These are phyloP conservation scores for Mycena vulgaris DNA, from an alignment of 768 basidiomycete species.

Conservation along the genomic window DNA sequence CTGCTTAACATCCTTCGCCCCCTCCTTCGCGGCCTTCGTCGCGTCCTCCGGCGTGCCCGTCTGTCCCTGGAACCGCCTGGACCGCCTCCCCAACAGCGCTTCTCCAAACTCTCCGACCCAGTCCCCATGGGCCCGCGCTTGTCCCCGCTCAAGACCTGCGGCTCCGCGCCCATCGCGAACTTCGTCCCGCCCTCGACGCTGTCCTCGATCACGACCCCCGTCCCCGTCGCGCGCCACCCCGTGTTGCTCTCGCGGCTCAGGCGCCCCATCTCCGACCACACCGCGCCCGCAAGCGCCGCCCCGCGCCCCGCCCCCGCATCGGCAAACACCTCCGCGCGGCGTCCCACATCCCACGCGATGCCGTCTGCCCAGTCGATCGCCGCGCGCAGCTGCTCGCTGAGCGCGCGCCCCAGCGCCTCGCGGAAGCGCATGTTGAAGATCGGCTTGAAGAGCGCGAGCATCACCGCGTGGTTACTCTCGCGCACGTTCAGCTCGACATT, in stretches of 20 bases:
- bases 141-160: conserved; percentile 78
- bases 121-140: conserved; percentile 79
- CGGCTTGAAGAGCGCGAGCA: conserved; percentile 76
- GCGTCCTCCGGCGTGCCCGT: conserved; percentile 29
- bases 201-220: conserved; percentile 73
- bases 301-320: conserved; percentile 72
- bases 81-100: conserved; percentile 51
- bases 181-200: conserved; percentile 43
- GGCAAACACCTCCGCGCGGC: conserved; percentile 73
- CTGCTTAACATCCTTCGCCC: conserved; percentile 37
- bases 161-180: conserved; percentile 81
- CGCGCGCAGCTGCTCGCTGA: conserved; percentile 69
- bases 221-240: conserved; percentile 70
- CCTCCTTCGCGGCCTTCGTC: conserved; percentile 38
- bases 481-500: conserved; percentile 69
- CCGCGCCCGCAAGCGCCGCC: conserved; percentile 66
- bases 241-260: conserved; percentile 57
- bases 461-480: conserved; percentile 75
- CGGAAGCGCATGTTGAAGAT: conserved; percentile 70
- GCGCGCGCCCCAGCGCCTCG: conserved; percentile 71
- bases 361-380: conserved; percentile 69
- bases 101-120: conserved; percentile 58
- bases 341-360: conserved; percentile 71
- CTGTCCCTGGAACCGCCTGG: conserved; percentile 43
- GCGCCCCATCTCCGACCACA: conserved; percentile 80